Conservation (phyloP, 2,329 filamentous ascomycete genomes). For the Rosellinia necatrix region DNA sequence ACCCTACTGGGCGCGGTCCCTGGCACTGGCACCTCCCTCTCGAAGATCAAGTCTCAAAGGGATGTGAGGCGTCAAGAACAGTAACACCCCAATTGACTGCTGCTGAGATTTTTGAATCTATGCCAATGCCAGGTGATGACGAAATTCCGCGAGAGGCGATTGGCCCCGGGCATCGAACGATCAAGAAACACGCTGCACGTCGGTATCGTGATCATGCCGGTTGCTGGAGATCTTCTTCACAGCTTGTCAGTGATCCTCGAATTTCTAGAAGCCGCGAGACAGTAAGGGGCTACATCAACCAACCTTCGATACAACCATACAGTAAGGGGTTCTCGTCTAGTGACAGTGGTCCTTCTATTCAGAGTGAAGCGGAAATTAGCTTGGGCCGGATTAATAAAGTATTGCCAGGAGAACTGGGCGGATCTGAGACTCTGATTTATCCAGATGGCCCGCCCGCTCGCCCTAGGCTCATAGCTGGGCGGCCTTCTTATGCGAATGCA, state of each 20-base stretch:
- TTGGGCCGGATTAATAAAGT: slow-evolving; percentile 49
- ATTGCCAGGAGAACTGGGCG: slow-evolving; percentile 38
- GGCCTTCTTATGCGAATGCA: slow-evolving; percentile 42
- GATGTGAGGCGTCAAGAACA: slow-evolving; percentile 37
- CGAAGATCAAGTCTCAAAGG: too few species aligned
- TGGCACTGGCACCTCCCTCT: slow-evolving; percentile 47
- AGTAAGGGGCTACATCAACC: slow-evolving; percentile 43
- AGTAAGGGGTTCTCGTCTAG: slow-evolving; percentile 33
- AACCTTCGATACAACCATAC: slow-evolving; percentile 26
- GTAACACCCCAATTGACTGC: slow-evolving; percentile 38
- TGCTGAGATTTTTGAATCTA: slow-evolving; percentile 40
- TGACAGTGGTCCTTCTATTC: slow-evolving; percentile 40
- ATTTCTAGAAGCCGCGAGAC: slow-evolving; percentile 49
- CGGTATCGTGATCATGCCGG: slow-evolving; percentile 52
- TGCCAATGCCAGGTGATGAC: slow-evolving; percentile 39
- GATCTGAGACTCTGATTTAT: slow-evolving; percentile 37
- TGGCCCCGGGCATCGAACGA: slow-evolving; percentile 46
- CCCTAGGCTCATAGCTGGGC: slow-evolving; percentile 40
- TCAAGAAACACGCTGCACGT: slow-evolving; percentile 45
- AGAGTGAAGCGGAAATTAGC: slow-evolving; percentile 49
- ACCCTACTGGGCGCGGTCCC: slow-evolving; percentile 40
- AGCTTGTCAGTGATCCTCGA: slow-evolving; percentile 46
- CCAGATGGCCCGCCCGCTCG: slow-evolving; percentile 33
- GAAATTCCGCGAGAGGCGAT: slow-evolving; percentile 35
- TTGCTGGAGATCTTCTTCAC: slow-evolving; percentile 48